Evolutionary conservation across 2,329 filamentous ascomycete genomes (phyloP).

Genomic region (Ceratocystis cacaofunesta): DNA sequence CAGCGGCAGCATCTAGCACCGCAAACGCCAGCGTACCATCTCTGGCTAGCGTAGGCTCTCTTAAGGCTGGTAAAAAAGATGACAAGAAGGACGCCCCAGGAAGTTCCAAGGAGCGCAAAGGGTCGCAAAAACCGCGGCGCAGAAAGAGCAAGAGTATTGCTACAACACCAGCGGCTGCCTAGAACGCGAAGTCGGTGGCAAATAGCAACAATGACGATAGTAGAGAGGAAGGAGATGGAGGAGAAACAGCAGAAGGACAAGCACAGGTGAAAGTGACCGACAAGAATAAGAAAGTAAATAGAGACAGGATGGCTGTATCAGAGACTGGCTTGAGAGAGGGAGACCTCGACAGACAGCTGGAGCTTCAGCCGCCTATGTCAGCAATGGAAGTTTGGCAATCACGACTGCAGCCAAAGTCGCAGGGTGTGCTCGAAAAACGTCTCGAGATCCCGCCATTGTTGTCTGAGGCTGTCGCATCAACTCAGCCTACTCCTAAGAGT

Average conservation of each 20-base stretch:
- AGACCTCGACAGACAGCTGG: not conserved
- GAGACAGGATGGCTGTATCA: not conserved
- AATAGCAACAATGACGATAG: not conserved
- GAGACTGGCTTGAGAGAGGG: not conserved
- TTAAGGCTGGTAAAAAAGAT: not conserved
- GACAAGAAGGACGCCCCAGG: slow-evolving; percentile 13
- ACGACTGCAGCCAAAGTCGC: not conserved
- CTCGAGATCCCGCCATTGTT: not conserved
- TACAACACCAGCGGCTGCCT: slow-evolving; percentile 9
- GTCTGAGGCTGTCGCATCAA: not conserved
- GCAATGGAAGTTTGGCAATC: not conserved
- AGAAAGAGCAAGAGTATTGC: slow-evolving; percentile 26
- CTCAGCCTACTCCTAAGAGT: not conserved
- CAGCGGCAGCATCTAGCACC: not conserved
- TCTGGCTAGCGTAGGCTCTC: not conserved
- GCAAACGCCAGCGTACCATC: not conserved
- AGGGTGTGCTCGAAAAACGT: not conserved
- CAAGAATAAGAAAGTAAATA: not conserved
- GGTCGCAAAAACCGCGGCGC: slow-evolving; percentile 25
- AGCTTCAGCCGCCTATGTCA: not conserved
- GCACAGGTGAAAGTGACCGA: not conserved
- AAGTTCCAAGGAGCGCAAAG: slow-evolving; percentile 25
- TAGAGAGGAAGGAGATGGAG: not conserved
- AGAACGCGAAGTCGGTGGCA: not conserved
- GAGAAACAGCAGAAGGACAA: not conserved